phyloP scores from a whole-genome alignment of 2,329 filamentous ascomycete genomes.

The Myriangium duriaei region DNA sequence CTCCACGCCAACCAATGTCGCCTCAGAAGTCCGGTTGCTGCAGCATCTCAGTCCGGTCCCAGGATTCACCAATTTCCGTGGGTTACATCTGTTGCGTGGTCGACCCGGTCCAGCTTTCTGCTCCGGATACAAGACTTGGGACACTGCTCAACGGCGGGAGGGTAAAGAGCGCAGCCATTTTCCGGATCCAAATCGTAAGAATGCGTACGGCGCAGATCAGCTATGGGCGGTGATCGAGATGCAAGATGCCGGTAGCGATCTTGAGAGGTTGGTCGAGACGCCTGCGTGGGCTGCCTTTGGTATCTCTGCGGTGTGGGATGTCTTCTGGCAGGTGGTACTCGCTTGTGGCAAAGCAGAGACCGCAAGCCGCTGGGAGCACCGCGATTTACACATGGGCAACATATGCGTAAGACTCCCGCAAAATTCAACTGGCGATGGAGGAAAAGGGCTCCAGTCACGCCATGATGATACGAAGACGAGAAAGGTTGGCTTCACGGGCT shows the following conservation, averaged over 20 bases:
- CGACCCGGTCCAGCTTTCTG: slow-evolving; percentile 40
- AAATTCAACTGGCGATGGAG: no score
- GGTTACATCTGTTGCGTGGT: slow-evolving; percentile 46
- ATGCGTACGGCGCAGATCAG: slow-evolving; percentile 42
- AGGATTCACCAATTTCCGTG: slow-evolving; percentile 50
- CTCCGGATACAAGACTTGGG: slow-evolving; percentile 34
- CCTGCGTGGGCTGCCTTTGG: slow-evolving; percentile 1
- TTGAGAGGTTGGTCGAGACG: slow-evolving; percentile 28
- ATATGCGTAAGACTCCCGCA: slow-evolving; percentile 41
- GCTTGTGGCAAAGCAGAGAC: slow-evolving; percentile 50
- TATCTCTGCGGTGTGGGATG: slow-evolving; percentile 43
- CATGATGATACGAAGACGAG: slow-evolving; percentile 8
- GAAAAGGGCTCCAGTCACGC: slow-evolving; percentile 1
- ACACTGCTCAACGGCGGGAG: slow-evolving; percentile 29
- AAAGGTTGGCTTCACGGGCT: slow-evolving; percentile 39
- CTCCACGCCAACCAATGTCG: slow-evolving; percentile 31
- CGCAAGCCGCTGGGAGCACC: slow-evolving; percentile 50
- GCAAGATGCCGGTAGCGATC: slow-evolving; percentile 50
- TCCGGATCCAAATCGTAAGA: slow-evolving; percentile 42
- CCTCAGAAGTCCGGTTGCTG: slow-evolving; percentile 39
- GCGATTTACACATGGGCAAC: slow-evolving; percentile 55
- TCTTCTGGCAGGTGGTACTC: slow-evolving; percentile 55
- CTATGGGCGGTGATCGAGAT: slow-evolving; percentile 54
- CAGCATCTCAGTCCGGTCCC: slow-evolving; percentile 46
- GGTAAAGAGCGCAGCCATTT: slow-evolving; percentile 34